Evolutionary conservation across 2,329 filamentous ascomycete species (phyloP), one percentile per base, ranked within the genome.

Genomic region (Xylaria sp.): DNA sequence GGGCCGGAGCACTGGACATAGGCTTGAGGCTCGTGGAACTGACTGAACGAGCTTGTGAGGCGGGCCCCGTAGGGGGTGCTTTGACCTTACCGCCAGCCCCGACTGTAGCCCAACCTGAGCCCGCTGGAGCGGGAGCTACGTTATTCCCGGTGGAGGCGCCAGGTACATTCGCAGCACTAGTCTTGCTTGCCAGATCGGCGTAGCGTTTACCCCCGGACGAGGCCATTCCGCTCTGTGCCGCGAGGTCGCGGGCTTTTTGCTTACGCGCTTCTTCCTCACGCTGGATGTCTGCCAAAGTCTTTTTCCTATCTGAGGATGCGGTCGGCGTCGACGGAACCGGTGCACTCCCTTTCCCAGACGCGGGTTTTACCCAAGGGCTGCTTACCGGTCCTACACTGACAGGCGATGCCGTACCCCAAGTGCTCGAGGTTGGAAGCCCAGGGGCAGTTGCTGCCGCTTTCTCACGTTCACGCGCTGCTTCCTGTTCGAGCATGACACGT

Each of bases 261-360:
- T 99, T 99, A 72, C 93, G 91, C 20, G 88, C 87, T 78, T 98
- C 96, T 78, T 99, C 96, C 82, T 99, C 96, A 71, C 94, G 94
- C 80, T 98, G 96, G 68, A 99, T 98, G 74, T 98, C 95, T 28
- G 94, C 93, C 54, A 98, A 85, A 0, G 94, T 97, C 87, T 98
- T 98, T 85, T 97, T 96, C 82, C 83, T 79, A 75, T 82, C 71
- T 36, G 81, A 79, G 48, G 80, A 71, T 15, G 77, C 75, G 15
- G 78, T 76, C 36, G 80, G 77, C 18, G 79, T 75, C 31, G 78
- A 76, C 5, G 78, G 77, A 15, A 72, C 73, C 5, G 75, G 73
- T 2, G 77, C 75, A 1, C 75, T 69, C 3, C 76, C 77, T 78
- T 88, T 89, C 52, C 78, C 75, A 2, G 83, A 81, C 0, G 83